Base-by-base conservation (phyloP, 2,329 filamentous ascomycete species). In the Alternaria triticina region DNA sequence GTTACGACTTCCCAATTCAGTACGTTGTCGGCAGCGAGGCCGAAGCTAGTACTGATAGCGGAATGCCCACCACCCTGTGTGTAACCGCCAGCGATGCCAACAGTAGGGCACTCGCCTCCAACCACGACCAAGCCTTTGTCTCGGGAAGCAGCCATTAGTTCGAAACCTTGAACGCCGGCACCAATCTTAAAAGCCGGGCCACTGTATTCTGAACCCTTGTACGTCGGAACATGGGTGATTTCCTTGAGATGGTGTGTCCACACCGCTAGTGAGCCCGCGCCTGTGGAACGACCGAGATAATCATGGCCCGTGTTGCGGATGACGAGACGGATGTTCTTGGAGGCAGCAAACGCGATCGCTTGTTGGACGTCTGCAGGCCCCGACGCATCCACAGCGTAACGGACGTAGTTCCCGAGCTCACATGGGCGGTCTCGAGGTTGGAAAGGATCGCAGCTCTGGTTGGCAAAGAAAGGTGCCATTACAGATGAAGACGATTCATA, bases 41-140 rank as follows among this genome's bases (percentile, higher is more conserved):
- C 74, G 66, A 83, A 84, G 50, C 81, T 76, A 23, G 80, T 79
- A 17, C 82, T 82, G 45, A 88, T 71, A 6, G 84, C 84, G 10
- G 82, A 83, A 73, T 88, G 85, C 0, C 86, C 86, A 28, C 85
- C 86, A 3, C 84, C 69, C 25, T 68, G 61, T 1, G 65, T 56
- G 43, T 70, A 72, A 17, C 72, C 70, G 20, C 72, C 86, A 15
- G 71, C 72, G 13, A 77, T 67, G 55, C 86, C 86, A 7, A 88
- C 85, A 3, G 81, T 84, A 50, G 71, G 63, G 74, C 72, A 75
- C 9, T 70, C 64, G 2, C 74, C 74, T 17, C 70, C 69, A 9
- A 71, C 54, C 3, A 70, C 67, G 13, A 68, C 62, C 3, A 74
- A 47, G 5, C 63, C 64, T n/a, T 65, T 25, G 28, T 71, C 65